Base-by-base conservation (phyloP, 306 rosid species). In the Astragalus membranaceus region DNA sequence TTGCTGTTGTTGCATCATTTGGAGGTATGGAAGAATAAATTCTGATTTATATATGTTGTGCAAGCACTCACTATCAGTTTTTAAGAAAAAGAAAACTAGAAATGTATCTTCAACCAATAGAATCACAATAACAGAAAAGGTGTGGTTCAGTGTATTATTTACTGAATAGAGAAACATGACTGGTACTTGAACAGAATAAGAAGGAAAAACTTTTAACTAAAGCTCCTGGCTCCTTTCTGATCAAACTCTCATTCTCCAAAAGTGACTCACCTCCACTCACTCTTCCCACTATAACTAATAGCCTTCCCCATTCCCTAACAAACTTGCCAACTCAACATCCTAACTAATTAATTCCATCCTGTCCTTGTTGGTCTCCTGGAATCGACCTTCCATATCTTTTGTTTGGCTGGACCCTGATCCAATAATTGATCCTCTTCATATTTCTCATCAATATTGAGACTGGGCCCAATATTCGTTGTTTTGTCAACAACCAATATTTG, bases 1-100 rank as follows among this genome's bases (percentile, higher is more conserved):
- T 84, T 72, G 97, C 96, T 32, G 96, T 93, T 78, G 97, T 90
- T 80, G 96, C 98, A 70, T 93, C 98, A 50, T 93, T 93, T 78
- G 98, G 98, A 81, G 97, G 98, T 93, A 60, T 29, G 64, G 20
- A 66, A 46, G 57, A 78, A 23, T 53, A 30, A 10, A 51, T 36
- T 42, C 37, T 64, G 47, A 64, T 74, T 64, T 53, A 51, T 37
- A 52, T 64, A 57, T 37, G 12, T 80, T 1, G 14, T 29, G 54
- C 30, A 75, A 64, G 44, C 53, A 48, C 39, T 56, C 15, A 64
- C 5, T 46, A 4, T n/a, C 61, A 17, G 20, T 42, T 42, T 42
- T 41, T 10, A 0, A 1, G 9, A 12, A 16, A 57, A 37, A 23
- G n/a, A 47, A 20, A 48, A 6, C 49, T 52, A 58, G 62, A 62